These are phyloP conservation scores for Metschnikowia continentalis DNA, from an alignment of 805 yeast genomes.

Conservation along the genomic window DNA sequence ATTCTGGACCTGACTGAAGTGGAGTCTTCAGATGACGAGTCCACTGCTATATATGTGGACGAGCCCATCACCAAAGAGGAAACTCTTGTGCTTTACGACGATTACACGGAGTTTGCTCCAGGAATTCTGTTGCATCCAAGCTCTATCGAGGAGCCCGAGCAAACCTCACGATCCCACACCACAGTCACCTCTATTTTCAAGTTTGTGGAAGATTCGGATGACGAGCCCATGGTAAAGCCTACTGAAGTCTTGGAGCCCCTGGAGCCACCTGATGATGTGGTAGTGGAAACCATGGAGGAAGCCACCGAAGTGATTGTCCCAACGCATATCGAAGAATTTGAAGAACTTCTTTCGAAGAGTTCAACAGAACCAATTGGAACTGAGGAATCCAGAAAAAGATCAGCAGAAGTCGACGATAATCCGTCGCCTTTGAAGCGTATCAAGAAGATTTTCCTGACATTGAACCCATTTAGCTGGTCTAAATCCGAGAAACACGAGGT, in stretches of 20 bases:
- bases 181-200: not conserved
- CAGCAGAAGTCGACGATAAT: conserved; percentile 2
- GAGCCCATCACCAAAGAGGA: conserved; percentile 11
- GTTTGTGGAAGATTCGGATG: conserved; percentile 2
- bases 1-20: not conserved
- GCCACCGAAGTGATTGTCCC: conserved; percentile 8
- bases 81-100: conserved; percentile 9
- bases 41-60: not conserved
- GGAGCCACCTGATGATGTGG: conserved; percentile 4
- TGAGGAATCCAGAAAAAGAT: conserved; percentile 1
- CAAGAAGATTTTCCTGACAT: conserved; percentile 5
- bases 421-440: conserved; percentile 12
- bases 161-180: not conserved
- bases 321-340: conserved; percentile 11
- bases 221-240: not conserved
- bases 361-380: not conserved
- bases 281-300: conserved; percentile 11
- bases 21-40: not conserved
- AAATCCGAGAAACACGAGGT: not conserved
- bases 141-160: conserved; percentile 12
- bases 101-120: conserved; percentile 11
- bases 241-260: conserved; percentile 12
- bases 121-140: conserved; percentile 8
- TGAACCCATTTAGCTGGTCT: conserved; percentile 13
- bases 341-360: not conserved